Evolutionary conservation across 2,329 filamentous ascomycete species (phyloP).

Genomic region (Penicillium sp.): DNA sequence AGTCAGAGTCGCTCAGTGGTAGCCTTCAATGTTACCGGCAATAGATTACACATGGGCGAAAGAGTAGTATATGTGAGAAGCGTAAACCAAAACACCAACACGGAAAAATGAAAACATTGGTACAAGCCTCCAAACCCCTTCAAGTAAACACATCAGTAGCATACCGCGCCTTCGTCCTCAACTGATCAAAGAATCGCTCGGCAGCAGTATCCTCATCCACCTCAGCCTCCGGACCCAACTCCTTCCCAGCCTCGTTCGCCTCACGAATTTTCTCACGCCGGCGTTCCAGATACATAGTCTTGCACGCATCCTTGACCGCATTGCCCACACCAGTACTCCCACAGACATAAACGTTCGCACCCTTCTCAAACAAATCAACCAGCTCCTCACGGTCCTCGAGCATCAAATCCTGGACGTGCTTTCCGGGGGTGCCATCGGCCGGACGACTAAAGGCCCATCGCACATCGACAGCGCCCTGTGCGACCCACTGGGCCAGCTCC

Average conservation of each 20-base stretch:
- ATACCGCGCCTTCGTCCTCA: constrained; percentile 55
- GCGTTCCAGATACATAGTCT: constrained; percentile 36
- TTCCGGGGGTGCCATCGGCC: constrained; percentile 49
- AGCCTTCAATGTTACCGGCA: no score
- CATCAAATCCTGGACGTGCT: constrained; percentile 57
- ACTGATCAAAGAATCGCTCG: constrained; percentile 31
- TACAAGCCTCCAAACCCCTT: neutral
- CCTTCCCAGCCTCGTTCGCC: constrained; percentile 35
- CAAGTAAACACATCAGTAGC: constrained; percentile 61
- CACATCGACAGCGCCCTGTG: constrained; percentile 61
- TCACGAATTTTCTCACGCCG: constrained; percentile 36
- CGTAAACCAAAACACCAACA: no score
- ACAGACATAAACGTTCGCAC: constrained; percentile 65
- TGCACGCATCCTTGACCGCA: constrained; percentile 47
- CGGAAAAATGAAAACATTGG: neutral
- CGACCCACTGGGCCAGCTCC: constrained; percentile 58
- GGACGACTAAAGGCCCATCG: constrained; percentile 61
- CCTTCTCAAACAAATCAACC: constrained; percentile 48
- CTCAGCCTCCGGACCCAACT: constrained; percentile 27
- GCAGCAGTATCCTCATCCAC: constrained; percentile 30
- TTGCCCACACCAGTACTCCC: constrained; percentile 58
- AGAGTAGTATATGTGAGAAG: no score
- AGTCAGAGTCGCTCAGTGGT: no score
- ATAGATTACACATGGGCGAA: no score
- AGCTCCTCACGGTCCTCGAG: constrained; percentile 51